These are phyloP conservation scores for Cajanus cajan DNA, from an alignment of 306 rosid genomes.

Conservation along the genomic window DNA sequence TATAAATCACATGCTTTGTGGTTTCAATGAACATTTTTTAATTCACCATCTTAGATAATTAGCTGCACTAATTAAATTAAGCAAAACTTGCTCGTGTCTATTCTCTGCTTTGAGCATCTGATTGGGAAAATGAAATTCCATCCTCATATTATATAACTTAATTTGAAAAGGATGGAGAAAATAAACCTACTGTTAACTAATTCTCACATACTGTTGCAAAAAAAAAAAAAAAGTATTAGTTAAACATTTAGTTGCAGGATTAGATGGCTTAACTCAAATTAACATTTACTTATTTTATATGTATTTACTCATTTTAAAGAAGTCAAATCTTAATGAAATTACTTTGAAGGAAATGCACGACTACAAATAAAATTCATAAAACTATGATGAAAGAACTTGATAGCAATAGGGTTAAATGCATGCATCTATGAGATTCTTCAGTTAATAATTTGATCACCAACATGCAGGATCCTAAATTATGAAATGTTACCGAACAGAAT, in stretches of 20 bases:
- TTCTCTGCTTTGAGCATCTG: not conserved
- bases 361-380: not conserved
- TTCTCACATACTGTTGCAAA: not conserved
- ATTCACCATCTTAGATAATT: not conserved
- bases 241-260: not conserved
- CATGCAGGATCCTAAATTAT: conserved; percentile 40
- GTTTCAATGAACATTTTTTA: not conserved
- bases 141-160: not conserved
- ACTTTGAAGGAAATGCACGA: not conserved
- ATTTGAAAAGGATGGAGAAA: not conserved
- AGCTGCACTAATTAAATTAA: not conserved
- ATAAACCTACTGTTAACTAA: not conserved
- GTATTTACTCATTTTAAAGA: not conserved
- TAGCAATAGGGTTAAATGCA: conserved; percentile 25
- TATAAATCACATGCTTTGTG: not conserved
- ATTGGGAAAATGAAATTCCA: not conserved
- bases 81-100: not conserved
- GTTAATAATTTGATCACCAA: conserved; percentile 32
- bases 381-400: conserved; percentile 23
- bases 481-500: conserved; percentile 36
- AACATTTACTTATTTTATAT: not conserved
- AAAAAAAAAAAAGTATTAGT: not conserved
- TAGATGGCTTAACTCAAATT: not conserved
- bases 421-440: conserved; percentile 26
- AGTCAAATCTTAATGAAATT: not conserved